Evolutionary conservation across 257 asterid genomes (phyloP).

Genomic region (Jacaranda copaia): DNA sequence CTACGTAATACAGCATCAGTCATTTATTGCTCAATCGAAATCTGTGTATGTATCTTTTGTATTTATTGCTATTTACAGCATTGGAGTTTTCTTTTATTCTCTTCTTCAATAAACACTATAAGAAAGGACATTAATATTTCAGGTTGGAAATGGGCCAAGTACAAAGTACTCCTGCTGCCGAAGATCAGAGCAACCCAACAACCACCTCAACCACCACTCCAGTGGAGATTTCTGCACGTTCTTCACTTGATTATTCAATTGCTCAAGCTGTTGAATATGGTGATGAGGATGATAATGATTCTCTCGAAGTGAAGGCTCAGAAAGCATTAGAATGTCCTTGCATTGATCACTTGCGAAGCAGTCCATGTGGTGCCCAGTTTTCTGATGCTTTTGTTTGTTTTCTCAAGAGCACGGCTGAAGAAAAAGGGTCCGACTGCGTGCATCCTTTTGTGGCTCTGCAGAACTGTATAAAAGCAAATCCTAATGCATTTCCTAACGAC

Average conservation of each 20-base stretch:
- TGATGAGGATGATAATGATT: conserved; percentile 49
- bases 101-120: background rate
- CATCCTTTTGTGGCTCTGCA: conserved; percentile 86
- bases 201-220: conserved; percentile 36
- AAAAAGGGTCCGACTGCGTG: conserved; percentile 88
- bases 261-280: conserved; percentile 90
- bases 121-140: conserved; percentile 1
- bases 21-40: background rate
- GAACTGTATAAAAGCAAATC: conserved; percentile 80
- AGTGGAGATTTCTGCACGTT: conserved; percentile 33
- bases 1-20: background rate
- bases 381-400: conserved; percentile 90
- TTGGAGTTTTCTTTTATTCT: too few relatives aligned
- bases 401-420: conserved; percentile 88
- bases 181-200: conserved; percentile 40
- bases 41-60: background rate
- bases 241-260: conserved; percentile 72
- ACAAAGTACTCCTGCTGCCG: conserved; percentile 39
- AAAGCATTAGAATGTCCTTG: conserved; percentile 95
- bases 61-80: background rate
- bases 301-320: conserved; percentile 76
- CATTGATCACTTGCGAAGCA: conserved; percentile 69
- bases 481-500: conserved; percentile 82
- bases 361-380: conserved; percentile 85
- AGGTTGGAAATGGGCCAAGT: conserved; percentile 58